Conservation (phyloP, 2,329 filamentous ascomycete species). For the Fusarium verrucosum region DNA sequence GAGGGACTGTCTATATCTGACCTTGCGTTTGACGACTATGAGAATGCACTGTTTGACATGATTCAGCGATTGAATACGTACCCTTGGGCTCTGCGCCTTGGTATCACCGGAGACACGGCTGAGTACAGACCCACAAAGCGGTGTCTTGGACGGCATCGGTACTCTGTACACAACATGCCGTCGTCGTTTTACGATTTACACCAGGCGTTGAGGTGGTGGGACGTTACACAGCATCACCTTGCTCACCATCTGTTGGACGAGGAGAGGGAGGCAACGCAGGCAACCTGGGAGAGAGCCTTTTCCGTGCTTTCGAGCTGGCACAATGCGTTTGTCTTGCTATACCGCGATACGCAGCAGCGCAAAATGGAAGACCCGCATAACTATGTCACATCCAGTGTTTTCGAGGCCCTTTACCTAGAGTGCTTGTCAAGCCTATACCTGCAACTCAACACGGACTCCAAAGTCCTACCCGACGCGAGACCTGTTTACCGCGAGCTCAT, state of each 20-base stretch:
- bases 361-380: conserved; percentile 10
- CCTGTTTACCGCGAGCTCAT: conserved; percentile 36
- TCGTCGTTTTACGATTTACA: conserved; percentile 27
- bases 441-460: conserved; percentile 6
- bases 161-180: conserved; percentile 27
- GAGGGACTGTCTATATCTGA: conserved; percentile 15
- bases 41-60: conserved; percentile 33
- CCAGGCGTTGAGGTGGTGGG: conserved; percentile 34
- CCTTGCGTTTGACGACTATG: conserved; percentile 21
- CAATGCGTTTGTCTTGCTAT: conserved; percentile 20
- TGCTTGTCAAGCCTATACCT: conserved; percentile 25
- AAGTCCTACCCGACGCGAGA: conserved; percentile 29
- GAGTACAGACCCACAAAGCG: conserved; percentile 3
- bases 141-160: conserved; percentile 11
- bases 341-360: conserved; percentile 16
- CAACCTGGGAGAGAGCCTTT: conserved; percentile 20
- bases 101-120: conserved; percentile 1
- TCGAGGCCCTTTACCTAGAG: conserved; percentile 36
- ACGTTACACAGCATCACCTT: conserved; percentile 28
- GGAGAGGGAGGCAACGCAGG: not conserved
- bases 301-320: conserved; percentile 27
- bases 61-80: conserved; percentile 38
- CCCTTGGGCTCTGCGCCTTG: conserved; percentile 31
- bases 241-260: conserved; percentile 3
- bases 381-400: conserved; percentile 28